Evolutionary conservation across 2,329 filamentous ascomycete genomes (phyloP).

Genomic region (Sporothrix luriei): DNA sequence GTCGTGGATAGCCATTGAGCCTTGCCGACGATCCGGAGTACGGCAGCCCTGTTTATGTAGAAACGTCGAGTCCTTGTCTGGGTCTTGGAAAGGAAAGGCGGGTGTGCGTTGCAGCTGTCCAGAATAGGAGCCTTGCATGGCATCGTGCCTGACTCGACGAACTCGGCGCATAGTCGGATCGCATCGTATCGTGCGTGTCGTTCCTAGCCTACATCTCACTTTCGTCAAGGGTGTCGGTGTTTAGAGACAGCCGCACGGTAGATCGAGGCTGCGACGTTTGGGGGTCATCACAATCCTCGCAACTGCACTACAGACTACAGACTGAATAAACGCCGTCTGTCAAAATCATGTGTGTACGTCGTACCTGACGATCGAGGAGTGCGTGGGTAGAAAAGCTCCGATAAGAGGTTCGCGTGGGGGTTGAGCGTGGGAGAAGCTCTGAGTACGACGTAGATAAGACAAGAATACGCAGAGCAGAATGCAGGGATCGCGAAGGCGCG

Average conservation of each 20-base stretch:
- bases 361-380: neutral
- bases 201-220: neutral
- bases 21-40: no score
- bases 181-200: neutral
- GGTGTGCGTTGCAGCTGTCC: neutral
- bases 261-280: neutral
- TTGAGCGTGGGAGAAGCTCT: neutral
- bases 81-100: neutral
- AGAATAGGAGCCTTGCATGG: neutral
- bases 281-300: neutral
- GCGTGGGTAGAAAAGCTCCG: neutral
- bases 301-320: no score
- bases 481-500: constrained; percentile 16
- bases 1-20: no score
- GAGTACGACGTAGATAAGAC: neutral
- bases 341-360: neutral
- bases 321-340: neutral
- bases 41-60: no score
- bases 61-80: neutral
- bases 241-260: neutral
- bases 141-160: neutral
- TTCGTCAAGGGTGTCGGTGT: neutral
- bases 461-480: neutral
- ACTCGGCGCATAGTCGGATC: neutral
- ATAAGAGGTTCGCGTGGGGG: neutral